Percentiles rank a stretch among this genome's conserved stretches.
These are phyloP conservation scores for Dorcoceras hygrometricum DNA, from an alignment of 257 asterid genomes.

Conservation along the genomic window DNA sequence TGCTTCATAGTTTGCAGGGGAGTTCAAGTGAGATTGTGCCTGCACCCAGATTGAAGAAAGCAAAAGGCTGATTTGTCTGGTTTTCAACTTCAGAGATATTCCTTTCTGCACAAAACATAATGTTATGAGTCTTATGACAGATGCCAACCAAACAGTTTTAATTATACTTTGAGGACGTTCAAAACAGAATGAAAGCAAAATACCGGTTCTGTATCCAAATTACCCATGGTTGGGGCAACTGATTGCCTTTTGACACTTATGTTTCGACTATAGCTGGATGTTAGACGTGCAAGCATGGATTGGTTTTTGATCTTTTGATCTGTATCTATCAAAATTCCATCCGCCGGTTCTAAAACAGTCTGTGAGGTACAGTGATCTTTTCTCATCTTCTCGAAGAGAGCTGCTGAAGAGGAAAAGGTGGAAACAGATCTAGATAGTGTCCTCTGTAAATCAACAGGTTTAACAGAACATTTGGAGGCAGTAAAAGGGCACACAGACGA, in stretches of 20 bases:
- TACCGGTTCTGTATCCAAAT: constrained; percentile 59
- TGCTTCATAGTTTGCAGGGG: constrained; percentile 70
- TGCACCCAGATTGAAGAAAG: constrained; percentile 78
- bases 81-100: constrained; percentile 60
- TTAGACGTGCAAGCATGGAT: constrained; percentile 51
- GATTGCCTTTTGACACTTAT: constrained; percentile 43
- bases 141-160: constrained; percentile 20
- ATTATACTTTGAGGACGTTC: constrained; percentile 14
- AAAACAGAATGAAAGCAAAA: constrained; percentile 21
- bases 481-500: constrained; percentile 61
- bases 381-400: constrained; percentile 50
- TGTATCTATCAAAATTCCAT: constrained; percentile 28
- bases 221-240: constrained; percentile 34
- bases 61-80: constrained; percentile 67
- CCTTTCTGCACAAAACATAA: constrained; percentile 51
- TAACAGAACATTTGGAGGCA: constrained; percentile 30
- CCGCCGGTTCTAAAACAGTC: constrained; percentile 37
- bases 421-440: constrained; percentile 66
- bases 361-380: constrained; percentile 38
- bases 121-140: constrained; percentile 23
- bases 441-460: constrained; percentile 45
- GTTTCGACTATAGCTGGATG: constrained; percentile 55
- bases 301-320: constrained; percentile 43
- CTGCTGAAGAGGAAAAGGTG: constrained; percentile 69
- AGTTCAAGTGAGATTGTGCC: constrained; percentile 54